Conservation (phyloP, 2,329 filamentous ascomycete species). For the Apiospora saccharicola region DNA sequence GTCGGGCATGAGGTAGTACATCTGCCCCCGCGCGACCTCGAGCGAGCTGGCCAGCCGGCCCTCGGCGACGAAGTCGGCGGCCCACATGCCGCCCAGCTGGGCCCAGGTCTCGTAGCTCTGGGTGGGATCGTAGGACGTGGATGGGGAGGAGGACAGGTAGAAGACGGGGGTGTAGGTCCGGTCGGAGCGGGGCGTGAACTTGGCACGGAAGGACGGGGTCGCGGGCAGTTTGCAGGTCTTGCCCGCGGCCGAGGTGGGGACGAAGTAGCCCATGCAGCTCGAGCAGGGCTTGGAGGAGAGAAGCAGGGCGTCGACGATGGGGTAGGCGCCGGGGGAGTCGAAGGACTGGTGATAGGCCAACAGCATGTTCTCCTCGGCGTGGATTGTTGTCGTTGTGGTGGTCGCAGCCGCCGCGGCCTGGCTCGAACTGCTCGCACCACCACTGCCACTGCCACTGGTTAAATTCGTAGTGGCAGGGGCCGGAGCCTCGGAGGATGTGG, state of each 20-base stretch:
- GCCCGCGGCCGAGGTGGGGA: conserved; percentile 25
- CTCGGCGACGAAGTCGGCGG: conserved; percentile 31
- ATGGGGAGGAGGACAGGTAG: conserved; percentile 31
- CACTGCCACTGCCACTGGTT: neutral
- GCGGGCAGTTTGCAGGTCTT: conserved; percentile 39
- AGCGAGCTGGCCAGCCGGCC: conserved; percentile 31
- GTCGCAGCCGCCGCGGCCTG: neutral
- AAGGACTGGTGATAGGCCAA: conserved; percentile 40
- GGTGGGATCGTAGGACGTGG: conserved; percentile 30
- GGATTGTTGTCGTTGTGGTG: conserved; percentile 22
- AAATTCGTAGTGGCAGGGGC: neutral
- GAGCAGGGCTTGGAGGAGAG: conserved; percentile 39
- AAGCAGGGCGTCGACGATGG: conserved; percentile 41
- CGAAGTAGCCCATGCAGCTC: conserved; percentile 40
- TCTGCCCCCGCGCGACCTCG: conserved; percentile 35
- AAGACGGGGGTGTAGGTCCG: conserved; percentile 41
- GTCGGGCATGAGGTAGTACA: conserved; percentile 39
- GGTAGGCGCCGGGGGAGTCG: conserved; percentile 41
- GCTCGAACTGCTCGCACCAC: neutral
- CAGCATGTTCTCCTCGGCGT: conserved; percentile 43
- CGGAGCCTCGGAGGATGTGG: conserved; percentile 23
- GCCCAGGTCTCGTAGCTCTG: conserved; percentile 35
- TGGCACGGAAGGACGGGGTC: conserved; percentile 37
- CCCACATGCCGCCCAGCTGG: conserved; percentile 39
- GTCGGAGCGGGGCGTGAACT: conserved; percentile 42